Evolutionary conservation across 2,329 filamentous ascomycete genomes (phyloP).

Genomic region (Penicillium sp.): DNA sequence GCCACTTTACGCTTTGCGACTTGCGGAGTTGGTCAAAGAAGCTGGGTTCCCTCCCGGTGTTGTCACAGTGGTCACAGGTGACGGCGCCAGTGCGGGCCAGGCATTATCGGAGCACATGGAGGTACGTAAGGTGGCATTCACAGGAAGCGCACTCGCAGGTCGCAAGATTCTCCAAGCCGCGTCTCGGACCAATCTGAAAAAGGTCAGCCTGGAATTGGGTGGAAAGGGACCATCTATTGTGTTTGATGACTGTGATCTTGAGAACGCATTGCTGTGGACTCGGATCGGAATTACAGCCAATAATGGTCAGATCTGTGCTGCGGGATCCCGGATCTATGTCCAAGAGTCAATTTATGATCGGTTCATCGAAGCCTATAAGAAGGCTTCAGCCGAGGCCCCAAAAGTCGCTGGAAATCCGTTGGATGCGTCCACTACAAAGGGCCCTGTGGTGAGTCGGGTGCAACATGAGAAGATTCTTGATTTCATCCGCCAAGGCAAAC

Average conservation of each 20-base stretch:
- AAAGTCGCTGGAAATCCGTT: conserved; percentile 24
- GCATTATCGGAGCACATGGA: conserved; percentile 31
- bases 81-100: conserved; percentile 58
- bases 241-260: conserved; percentile 37
- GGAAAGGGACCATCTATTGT: conserved; percentile 38
- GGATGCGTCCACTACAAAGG: conserved; percentile 23
- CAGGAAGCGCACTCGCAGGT: conserved; percentile 32
- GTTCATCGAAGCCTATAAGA: conserved; percentile 37
- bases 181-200: conserved; percentile 35
- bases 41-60: conserved; percentile 59
- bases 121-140: conserved; percentile 38
- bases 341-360: conserved; percentile 34
- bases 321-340: conserved; percentile 36
- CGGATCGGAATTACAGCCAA: conserved; percentile 31
- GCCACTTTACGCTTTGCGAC: conserved; percentile 50
- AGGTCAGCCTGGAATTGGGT: conserved; percentile 37
- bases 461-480: conserved; percentile 27
- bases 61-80: conserved; percentile 61
- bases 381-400: conserved; percentile 56
- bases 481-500: conserved; percentile 26
- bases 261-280: conserved; percentile 34
- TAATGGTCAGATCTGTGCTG: conserved; percentile 36
- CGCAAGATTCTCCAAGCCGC: conserved; percentile 31
- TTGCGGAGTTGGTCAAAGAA: conserved; percentile 50
- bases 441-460: conserved; percentile 21